Base-by-base conservation (phyloP, 768 basidiomycete genomes). In the Auriscalpium vulgare region DNA sequence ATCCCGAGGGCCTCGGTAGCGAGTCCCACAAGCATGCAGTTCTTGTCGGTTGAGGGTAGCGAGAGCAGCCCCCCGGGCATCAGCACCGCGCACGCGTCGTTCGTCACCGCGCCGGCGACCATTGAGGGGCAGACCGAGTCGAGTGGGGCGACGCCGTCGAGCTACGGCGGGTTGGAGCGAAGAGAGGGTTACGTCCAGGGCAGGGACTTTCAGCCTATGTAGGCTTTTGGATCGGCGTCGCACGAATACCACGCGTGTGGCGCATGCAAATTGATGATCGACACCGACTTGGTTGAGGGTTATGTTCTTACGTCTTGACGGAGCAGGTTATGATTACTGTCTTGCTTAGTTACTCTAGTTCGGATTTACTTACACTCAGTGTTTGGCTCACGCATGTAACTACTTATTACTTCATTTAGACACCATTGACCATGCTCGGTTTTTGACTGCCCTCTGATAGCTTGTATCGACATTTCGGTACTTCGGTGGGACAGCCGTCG, bases 1-100 rank as follows among this genome's bases (percentile, higher is more conserved):
- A 55, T 48, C 46, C 37, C 52, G 50, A 48, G 53, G 5, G 53
- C 46, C 17, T 56, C 59, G 0, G 35, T 73, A 2, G 56, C 66
- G 0, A 69, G 72, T 57, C 68, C 67, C 23, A 47, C 10, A 60
- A 58, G 19, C 53, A 60, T 3, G 37, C 37, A 16, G 21, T 47
- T 35, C 56, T 38, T 48, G 57, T 63, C 47, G 57, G 52, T 47
- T 58, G 29, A 29, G 29, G 43, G 36, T 64, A 67, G 37, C 58
- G 46, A 58, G 64, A 62, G 56, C 59, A 79, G 79, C 62, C 79
- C 72, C 40, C 76, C 78, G 0, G 84, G 84, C 65, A 76, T 88
- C 64, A 87, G 86, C 67, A 85, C 84, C 0, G 86, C 87, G 11
- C 76, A 80, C 3, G 76, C 76, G 56, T 88, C 86, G 55, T 85